Base-by-base conservation (phyloP, 352 stramenopile genomes). In the Phytopythium mirpurense region DNA sequence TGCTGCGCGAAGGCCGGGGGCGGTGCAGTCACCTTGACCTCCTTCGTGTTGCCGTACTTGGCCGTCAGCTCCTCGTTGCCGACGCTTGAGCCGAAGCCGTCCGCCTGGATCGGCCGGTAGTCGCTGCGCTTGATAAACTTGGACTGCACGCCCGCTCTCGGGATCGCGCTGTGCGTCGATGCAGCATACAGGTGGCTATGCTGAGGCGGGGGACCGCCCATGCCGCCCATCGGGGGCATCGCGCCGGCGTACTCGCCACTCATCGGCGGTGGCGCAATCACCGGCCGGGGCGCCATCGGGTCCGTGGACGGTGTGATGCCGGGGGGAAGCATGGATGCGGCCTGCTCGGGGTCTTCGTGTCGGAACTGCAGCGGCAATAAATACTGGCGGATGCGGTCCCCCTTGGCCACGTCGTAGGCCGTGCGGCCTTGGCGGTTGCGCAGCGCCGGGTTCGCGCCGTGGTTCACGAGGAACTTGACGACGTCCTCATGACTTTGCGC, bases 51-150 rank as follows among this genome's bases (percentile, higher is more conserved):
- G 51, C 87, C 87, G 56, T 90, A 96, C 64, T 95, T 96, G 51
- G 84, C 86, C 37, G 86, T 90, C 18, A 96, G 77, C 41, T 86
- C 72, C 26, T 90, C 77, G 51, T 96, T 96, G 47, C 87, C 87
- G 7, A 96, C 87, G 51, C 83, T 96, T 14, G 82, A 86, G 37
- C 88, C 87, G 54, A 96, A 96, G 26, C 87, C 87, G 54, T 96
- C 87, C 1, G 86, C 82, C 54, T 95, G 78, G 34, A 96, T 94
- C 21, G 83, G 81, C 31, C 85, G 84, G 51, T 90, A 90, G 54
- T 89, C 78, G 40, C 78, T 78, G 8, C 74, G 74, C 34, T 79
- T 79, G 56, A 86, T 74, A 21, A 71, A 66, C 34, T 81, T 73
- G 16, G 72, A 70, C 24, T 59, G 62, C 2, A 59, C 62, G 10